phyloP scores from a whole-genome alignment of 2,329 filamentous ascomycete species.

The Calonectria crousiana region DNA sequence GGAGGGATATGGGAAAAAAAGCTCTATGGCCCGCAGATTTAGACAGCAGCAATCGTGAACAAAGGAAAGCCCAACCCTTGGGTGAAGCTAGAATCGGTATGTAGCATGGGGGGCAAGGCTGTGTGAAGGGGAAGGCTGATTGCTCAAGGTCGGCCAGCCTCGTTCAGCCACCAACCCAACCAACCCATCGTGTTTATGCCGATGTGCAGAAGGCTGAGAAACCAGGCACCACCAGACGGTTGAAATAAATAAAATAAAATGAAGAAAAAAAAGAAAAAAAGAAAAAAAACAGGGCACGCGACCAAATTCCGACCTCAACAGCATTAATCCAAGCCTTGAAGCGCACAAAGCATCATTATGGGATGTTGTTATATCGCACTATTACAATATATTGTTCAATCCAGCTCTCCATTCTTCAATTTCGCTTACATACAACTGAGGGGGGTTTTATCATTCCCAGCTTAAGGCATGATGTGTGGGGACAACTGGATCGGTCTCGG shows the following conservation, averaged over 20 bases:
- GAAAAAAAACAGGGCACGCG: not conserved
- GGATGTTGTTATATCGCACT: not conserved
- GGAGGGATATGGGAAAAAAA: not conserved
- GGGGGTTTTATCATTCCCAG: not conserved
- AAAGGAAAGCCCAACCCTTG: not conserved
- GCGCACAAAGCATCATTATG: not conserved
- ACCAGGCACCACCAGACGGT: not conserved
- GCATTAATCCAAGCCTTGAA: not conserved
- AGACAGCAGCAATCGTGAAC: not conserved
- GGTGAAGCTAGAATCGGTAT: constrained; percentile 17
- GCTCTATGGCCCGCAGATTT: not conserved
- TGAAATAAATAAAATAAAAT: not conserved
- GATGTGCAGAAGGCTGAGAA: not conserved
- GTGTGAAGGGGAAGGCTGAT: not conserved
- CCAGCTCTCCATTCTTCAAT: not conserved
- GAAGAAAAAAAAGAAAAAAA: not conserved
- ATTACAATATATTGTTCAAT: not conserved
- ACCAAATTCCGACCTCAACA: not conserved
- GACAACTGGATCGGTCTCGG: not conserved
- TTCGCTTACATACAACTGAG: not conserved
- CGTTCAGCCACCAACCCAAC: constrained; percentile 14
- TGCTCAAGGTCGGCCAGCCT: constrained; percentile 3
- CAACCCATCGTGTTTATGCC: not conserved
- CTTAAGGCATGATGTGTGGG: not conserved
- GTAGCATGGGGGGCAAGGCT: constrained; percentile 12